These are phyloP conservation scores for Fomitopsis pulvina DNA, from an alignment of 768 basidiomycete genomes.

Conservation along the genomic window DNA sequence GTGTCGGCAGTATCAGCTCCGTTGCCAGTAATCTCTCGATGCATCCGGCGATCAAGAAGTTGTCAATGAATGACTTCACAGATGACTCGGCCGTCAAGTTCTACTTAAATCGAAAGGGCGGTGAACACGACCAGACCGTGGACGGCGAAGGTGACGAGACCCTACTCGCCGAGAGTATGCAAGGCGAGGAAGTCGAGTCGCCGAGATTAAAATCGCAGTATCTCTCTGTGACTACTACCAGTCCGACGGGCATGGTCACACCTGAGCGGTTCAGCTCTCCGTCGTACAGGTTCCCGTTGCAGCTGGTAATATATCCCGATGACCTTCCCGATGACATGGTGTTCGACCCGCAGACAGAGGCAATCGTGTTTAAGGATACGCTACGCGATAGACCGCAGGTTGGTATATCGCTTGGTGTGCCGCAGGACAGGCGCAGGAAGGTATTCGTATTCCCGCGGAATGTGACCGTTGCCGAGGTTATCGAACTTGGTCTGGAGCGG, in stretches of 20 bases:
- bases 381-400: conserved; percentile 49
- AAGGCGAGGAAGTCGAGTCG: conserved; percentile 24
- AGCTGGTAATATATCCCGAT: conserved; percentile 79
- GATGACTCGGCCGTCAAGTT: conserved; percentile 97
- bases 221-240: conserved; percentile 35
- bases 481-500: conserved; percentile 85
- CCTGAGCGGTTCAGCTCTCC: conserved; percentile 79
- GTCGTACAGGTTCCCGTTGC: conserved; percentile 77
- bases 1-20: conserved; percentile 92
- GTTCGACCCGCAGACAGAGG: conserved; percentile 90
- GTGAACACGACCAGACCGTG: conserved; percentile 34
- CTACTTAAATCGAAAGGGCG: conserved; percentile 72
- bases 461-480: conserved; percentile 92
- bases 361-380: conserved; percentile 82
- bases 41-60: conserved; percentile 91
- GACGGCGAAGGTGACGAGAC: conserved; percentile 32
- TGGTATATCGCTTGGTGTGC: conserved; percentile 44
- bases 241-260: conserved; percentile 38
- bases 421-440: conserved; percentile 62
- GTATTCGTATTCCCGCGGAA: conserved; percentile 92
- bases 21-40: conserved; percentile 85
- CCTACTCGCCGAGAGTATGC: conserved; percentile 29
- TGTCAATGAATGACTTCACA: conserved; percentile 96
- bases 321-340: conserved; percentile 94
- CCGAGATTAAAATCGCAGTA: conserved; percentile 25